These are phyloP conservation scores for Vigna nakashimae DNA, from an alignment of 306 rosid species.

Conservation along the genomic window DNA sequence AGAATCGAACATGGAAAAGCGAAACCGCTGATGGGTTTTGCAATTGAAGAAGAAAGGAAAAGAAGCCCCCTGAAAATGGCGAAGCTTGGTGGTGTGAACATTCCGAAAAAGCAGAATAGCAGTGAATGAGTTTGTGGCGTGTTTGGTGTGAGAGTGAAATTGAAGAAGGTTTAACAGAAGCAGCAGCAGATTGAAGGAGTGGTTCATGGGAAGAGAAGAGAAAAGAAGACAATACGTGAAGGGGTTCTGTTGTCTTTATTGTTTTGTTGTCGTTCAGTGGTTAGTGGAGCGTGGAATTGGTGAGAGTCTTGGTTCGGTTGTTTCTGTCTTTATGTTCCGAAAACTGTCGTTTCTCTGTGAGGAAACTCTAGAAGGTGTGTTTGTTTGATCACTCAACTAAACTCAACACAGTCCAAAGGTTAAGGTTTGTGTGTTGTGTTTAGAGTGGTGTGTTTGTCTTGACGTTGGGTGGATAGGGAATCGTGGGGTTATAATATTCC, in stretches of 20 bases:
- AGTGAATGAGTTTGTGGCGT: too few species aligned
- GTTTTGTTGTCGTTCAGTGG: slow-evolving; percentile 63
- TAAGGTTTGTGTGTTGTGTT: slow-evolving; percentile 33
- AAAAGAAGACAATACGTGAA: slow-evolving; percentile 64
- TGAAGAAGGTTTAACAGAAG: not conserved
- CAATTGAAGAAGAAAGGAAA: slow-evolving; percentile 52
- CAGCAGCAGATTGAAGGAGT: slow-evolving; percentile 33
- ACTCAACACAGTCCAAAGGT: too few species aligned
- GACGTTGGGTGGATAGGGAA: slow-evolving; percentile 72
- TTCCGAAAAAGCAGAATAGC: not conserved
- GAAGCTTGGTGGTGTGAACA: slow-evolving; percentile 44
- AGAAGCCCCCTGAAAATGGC: slow-evolving; percentile 49
- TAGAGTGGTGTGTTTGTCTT: slow-evolving; percentile 61
- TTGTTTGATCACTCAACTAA: not conserved
- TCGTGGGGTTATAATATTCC: slow-evolving; percentile 67
- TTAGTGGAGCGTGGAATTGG: slow-evolving; percentile 72
- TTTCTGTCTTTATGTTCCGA: slow-evolving; percentile 21
- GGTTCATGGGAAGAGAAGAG: slow-evolving; percentile 54
- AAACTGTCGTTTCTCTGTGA: not conserved
- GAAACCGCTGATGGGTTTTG: slow-evolving; percentile 57
- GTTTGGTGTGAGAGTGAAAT: slow-evolving; percentile 29
- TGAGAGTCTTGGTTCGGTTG: slow-evolving; percentile 35
- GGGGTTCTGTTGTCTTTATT: slow-evolving; percentile 72
- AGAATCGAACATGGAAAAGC: slow-evolving; percentile 36
- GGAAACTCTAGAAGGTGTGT: slow-evolving; percentile 37